Conservation (phyloP, 805 yeast species). For the Teunomyces cretensis region DNA sequence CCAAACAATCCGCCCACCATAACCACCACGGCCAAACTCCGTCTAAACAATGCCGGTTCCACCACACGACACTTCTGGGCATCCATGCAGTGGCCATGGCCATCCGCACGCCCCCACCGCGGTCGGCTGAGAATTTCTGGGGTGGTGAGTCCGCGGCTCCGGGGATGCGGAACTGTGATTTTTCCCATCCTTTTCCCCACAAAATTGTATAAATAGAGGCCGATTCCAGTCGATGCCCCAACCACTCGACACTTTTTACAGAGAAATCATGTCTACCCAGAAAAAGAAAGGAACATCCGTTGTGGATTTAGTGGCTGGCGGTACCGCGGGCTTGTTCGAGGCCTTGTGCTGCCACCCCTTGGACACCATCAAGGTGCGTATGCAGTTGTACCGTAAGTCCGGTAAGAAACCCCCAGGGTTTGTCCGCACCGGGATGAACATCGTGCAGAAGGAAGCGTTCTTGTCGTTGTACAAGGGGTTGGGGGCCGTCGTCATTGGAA, state of each 20-base stretch:
- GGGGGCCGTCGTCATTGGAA: slow-evolving; percentile 96
- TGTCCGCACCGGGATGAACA: slow-evolving; percentile 73
- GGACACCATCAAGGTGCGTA: slow-evolving; percentile 94
- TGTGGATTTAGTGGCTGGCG: slow-evolving; percentile 84
- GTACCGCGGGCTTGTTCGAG: slow-evolving; percentile 95
- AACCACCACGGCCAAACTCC: too few species aligned
- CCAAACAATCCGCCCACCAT: too few species aligned
- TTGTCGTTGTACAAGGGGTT: slow-evolving; percentile 90
- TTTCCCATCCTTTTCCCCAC: neutral
- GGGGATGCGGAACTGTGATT: slow-evolving; percentile 1
- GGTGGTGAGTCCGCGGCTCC: slow-evolving; percentile 2
- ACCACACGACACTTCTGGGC: neutral
- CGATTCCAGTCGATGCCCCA: neutral
- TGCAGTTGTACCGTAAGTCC: slow-evolving; percentile 81
- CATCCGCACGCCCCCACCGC: neutral
- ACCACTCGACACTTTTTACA: too few species aligned
- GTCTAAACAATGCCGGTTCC: too few species aligned
- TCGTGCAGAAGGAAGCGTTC: slow-evolving; percentile 77
- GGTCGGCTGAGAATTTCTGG: slow-evolving; percentile 1
- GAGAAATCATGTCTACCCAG: neutral
- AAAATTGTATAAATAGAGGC: slow-evolving; percentile 2
- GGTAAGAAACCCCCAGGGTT: slow-evolving; percentile 87
- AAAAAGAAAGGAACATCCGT: slow-evolving; percentile 43
- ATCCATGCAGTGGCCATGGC: neutral
- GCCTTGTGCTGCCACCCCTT: slow-evolving; percentile 98